Conservation (phyloP, 129 eudicot species). For the Lonicera japonica region DNA sequence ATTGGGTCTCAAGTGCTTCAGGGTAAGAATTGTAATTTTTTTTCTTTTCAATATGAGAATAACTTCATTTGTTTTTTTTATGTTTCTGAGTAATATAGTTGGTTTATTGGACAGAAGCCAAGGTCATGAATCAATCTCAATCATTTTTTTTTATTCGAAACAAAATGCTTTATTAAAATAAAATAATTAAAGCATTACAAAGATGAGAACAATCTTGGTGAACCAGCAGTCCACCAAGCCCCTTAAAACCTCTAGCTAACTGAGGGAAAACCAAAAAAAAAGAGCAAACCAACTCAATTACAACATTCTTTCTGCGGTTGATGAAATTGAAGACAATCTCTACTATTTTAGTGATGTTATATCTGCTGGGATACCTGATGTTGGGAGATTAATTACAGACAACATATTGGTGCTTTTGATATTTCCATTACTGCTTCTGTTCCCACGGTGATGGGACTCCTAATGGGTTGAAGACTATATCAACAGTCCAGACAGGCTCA, state of each 20-base stretch:
- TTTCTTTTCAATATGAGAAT: background rate
- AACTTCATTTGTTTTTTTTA: background rate
- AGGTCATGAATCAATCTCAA: conserved; percentile 38
- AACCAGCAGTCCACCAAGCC: too few species aligned
- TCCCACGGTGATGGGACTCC: too few species aligned
- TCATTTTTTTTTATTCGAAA: too few species aligned
- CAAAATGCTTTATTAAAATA: too few species aligned
- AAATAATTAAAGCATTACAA: too few species aligned
- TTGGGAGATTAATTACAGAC: conserved; percentile 76
- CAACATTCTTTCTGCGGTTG: conserved; percentile 71
- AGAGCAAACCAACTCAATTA: too few species aligned
- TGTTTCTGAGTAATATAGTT: conserved; percentile 9
- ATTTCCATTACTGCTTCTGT: conserved; percentile 84
- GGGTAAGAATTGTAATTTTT: conserved; percentile 36
- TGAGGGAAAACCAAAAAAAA: too few species aligned
- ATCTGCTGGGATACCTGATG: conserved; percentile 98
- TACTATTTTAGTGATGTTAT: conserved; percentile 88
- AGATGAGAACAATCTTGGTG: too few species aligned
- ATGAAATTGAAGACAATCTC: conserved; percentile 91
- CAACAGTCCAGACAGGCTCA: too few species aligned
- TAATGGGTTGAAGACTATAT: too few species aligned
- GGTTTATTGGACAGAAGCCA: conserved; percentile 37
- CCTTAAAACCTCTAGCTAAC: too few species aligned
- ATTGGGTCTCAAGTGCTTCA: conserved; percentile 47
- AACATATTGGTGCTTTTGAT: conserved; percentile 60